Evolutionary conservation across 495 filamentous ascomycete genomes (phyloP).

Genomic region (Penicillium angulare): DNA sequence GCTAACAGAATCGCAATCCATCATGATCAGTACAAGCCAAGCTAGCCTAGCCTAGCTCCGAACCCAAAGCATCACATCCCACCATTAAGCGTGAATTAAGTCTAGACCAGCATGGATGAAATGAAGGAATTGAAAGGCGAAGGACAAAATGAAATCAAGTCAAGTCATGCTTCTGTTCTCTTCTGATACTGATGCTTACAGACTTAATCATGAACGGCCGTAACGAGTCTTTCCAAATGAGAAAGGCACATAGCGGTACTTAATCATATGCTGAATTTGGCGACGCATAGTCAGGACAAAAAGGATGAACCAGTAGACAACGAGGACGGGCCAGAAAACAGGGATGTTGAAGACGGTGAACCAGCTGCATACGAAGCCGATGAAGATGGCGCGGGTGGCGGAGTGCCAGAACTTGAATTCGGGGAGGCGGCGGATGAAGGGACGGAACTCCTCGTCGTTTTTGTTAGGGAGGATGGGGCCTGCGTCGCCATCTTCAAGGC

Average conservation of each 20-base stretch:
- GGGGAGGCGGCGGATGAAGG: slow-evolving; percentile 91
- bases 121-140: too few species aligned
- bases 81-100: too few species aligned
- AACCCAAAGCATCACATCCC: too few species aligned
- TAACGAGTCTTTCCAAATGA: slow-evolving; percentile 89
- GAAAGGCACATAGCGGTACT: slow-evolving; percentile 98
- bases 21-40: too few species aligned
- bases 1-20: too few species aligned
- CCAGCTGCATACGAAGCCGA: slow-evolving; percentile 88
- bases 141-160: too few species aligned
- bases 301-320: slow-evolving; percentile 97
- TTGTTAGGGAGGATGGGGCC: slow-evolving; percentile 76
- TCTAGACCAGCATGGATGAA: too few species aligned
- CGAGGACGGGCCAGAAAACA: slow-evolving; percentile 97
- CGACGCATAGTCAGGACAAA: slow-evolving; percentile 95
- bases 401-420: slow-evolving; percentile 99
- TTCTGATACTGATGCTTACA: too few species aligned
- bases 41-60: too few species aligned
- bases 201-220: slow-evolving; percentile 44
- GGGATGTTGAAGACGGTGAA: slow-evolving; percentile 92
- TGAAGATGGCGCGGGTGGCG: slow-evolving; percentile 80
- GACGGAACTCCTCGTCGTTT: slow-evolving; percentile 93
- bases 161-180: too few species aligned
- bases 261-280: slow-evolving; percentile 99
- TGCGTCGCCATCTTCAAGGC: slow-evolving; percentile 87